Conservation (phyloP, 495 filamentous ascomycete species). For the Antarctomyces pellizariae region DNA sequence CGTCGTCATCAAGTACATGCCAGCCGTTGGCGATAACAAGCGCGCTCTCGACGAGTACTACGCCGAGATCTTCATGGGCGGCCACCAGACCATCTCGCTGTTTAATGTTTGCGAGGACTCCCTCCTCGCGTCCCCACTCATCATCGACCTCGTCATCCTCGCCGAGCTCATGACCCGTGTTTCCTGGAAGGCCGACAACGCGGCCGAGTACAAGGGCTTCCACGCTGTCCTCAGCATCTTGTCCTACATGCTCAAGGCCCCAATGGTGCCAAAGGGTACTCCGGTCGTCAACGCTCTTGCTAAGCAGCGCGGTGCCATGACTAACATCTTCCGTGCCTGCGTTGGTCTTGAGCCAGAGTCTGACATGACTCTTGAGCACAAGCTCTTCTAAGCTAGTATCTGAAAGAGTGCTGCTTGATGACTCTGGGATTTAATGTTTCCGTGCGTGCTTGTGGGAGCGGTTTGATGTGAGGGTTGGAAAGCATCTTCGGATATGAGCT, state of each 20-base stretch:
- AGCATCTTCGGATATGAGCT: neutral
- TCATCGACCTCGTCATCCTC: constrained; percentile 84
- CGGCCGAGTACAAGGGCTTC: constrained; percentile 64
- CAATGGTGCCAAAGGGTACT: constrained; percentile 82
- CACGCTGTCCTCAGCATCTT: constrained; percentile 94
- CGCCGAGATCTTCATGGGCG: constrained; percentile 96
- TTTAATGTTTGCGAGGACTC: constrained; percentile 99
- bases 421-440: neutral
- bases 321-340: constrained; percentile 98
- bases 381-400: constrained; percentile 42
- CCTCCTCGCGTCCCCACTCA: constrained; percentile 84
- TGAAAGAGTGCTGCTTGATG: neutral
- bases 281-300: constrained; percentile 89
- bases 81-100: constrained; percentile 92
- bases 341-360: constrained; percentile 94
- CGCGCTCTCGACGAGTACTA: constrained; percentile 97
- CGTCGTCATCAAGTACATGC: constrained; percentile 97
- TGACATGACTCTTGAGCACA: constrained; percentile 99
- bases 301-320: constrained; percentile 86
- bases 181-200: constrained; percentile 49
- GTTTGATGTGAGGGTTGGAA: too few species aligned
- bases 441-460: neutral
- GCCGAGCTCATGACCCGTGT: constrained; percentile 97
- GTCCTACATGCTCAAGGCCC: constrained; percentile 99
- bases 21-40: constrained; percentile 96